Conservation (phyloP, 2,329 filamentous ascomycete genomes). For the Trichoderma hamatum region DNA sequence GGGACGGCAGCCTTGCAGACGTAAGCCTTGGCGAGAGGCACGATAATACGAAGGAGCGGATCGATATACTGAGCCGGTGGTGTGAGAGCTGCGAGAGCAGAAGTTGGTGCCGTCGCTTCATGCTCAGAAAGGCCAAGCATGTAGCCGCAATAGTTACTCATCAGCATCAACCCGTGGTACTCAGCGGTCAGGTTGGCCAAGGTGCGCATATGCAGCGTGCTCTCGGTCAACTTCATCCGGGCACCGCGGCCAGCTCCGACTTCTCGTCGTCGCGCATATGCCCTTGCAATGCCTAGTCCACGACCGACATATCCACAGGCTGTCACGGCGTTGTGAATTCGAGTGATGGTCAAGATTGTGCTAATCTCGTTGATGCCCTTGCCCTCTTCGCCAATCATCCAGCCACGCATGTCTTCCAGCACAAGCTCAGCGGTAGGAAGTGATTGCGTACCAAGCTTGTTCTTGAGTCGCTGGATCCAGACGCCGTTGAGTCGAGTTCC, state of each 20-base stretch:
- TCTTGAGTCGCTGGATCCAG: constrained; percentile 69
- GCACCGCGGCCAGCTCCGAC: constrained; percentile 50
- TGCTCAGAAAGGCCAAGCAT: constrained; percentile 60
- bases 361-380: constrained; percentile 69
- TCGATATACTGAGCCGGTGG: constrained; percentile 40
- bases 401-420: constrained; percentile 62
- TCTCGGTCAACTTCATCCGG: constrained; percentile 53
- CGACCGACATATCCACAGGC: constrained; percentile 58
- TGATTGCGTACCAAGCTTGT: constrained; percentile 70
- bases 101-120: constrained; percentile 26
- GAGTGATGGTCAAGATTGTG: constrained; percentile 68
- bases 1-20: constrained; percentile 55
- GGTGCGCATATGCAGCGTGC: constrained; percentile 60
- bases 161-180: constrained; percentile 60
- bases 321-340: constrained; percentile 59
- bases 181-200: constrained; percentile 58
- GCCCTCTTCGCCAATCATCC: constrained; percentile 68
- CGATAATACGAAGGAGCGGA: constrained; percentile 59
- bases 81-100: constrained; percentile 38
- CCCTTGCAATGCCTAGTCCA: constrained; percentile 59
- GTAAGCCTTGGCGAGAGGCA: constrained; percentile 63
- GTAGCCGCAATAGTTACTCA: constrained; percentile 57
- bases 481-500: constrained; percentile 65
- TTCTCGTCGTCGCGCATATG: constrained; percentile 60
- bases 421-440: constrained; percentile 75